phyloP scores from a whole-genome alignment of 1,139 yeast genomes.

The Hyphopichia khmerensis region DNA sequence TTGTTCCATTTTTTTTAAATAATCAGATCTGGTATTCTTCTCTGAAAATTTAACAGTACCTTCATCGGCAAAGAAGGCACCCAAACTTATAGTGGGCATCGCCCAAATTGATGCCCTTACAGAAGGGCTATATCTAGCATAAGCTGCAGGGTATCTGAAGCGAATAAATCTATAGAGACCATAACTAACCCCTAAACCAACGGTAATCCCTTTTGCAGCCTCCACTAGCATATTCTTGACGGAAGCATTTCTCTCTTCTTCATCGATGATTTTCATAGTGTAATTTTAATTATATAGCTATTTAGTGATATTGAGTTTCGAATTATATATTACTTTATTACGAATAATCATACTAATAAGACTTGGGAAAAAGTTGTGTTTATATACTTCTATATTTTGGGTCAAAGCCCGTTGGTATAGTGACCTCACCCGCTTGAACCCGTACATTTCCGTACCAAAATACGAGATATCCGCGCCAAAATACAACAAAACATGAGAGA shows the following conservation, averaged over 20 bases:
- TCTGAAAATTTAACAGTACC: slow-evolving; percentile 58
- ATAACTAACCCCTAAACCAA: slow-evolving; percentile 55
- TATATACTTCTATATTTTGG: no score
- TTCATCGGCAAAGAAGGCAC: slow-evolving; percentile 60
- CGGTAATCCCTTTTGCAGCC: slow-evolving; percentile 58
- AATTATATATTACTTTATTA: no score
- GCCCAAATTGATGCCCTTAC: slow-evolving; percentile 57
- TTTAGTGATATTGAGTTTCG: no score
- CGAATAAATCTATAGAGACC: slow-evolving; percentile 38
- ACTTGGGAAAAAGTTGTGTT: no score
- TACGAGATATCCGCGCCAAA: no score
- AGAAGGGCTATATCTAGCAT: slow-evolving; percentile 33
- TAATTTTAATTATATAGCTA: no score
- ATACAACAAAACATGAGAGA: not conserved
- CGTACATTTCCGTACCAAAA: no score
- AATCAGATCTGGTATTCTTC: slow-evolving; percentile 35
- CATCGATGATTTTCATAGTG: slow-evolving; percentile 65
- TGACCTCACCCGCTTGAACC: no score
- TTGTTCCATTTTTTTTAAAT: slow-evolving; percentile 13
- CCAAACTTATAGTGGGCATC: slow-evolving; percentile 55
- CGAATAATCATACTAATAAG: no score
- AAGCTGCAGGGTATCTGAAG: slow-evolving; percentile 21
- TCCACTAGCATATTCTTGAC: slow-evolving; percentile 55
- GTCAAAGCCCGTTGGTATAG: no score
- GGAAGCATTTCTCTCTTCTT: slow-evolving; percentile 68